Base-by-base conservation (phyloP, 1,284 basidiomycete genomes). In the Ceratobasidium sp. region DNA sequence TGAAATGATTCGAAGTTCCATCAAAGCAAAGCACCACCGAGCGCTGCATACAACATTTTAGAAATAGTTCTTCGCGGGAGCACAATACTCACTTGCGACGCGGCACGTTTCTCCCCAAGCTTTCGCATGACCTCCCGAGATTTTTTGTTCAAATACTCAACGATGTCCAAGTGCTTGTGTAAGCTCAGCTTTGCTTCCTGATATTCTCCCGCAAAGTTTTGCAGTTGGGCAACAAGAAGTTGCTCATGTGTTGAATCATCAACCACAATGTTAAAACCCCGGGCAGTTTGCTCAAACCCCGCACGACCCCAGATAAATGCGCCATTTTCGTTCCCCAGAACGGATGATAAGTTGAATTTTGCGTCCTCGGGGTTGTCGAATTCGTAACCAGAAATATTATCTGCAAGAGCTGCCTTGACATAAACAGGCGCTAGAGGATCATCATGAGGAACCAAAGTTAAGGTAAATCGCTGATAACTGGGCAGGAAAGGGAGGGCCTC, bases 11-110 rank as follows among this genome's bases (percentile, higher is more conserved):
- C 32, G 58, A 59, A 28, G 76, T 77, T 6, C 76, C 76, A 30
- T 77, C 76, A 35, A 77, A 77, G 46, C 76, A 77, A n/a, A 77
- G 55, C n/a, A 77, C 63, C 9, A 77, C 54, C 5, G 72, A 72
- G 4, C 64, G 64, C 64, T 67, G 8, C 6, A 54, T 38, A 5
- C 3, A 54, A 54, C 23, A 4, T 6, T 6, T 28, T 21, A 38
- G 35, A 5, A 5, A 49, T 18, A 18, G 4, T 49, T 49, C 35
- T 38, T 38, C 35, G 35, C 11, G 11, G 11, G 35, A 55, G 8
- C 14, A 21, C 50, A 23, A 3, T 6, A 49, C 5, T n/a, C 11
- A 52, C 50, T 13, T 52, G 16, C 9, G 50, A 52, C 28, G 21
- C 4, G 28, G 1, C 28, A 21, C 9, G 50, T 26, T 52, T 52